Evolutionary conservation across 768 basidiomycete genomes (phyloP).

Genomic region (Mrakia hoshinonis): DNA sequence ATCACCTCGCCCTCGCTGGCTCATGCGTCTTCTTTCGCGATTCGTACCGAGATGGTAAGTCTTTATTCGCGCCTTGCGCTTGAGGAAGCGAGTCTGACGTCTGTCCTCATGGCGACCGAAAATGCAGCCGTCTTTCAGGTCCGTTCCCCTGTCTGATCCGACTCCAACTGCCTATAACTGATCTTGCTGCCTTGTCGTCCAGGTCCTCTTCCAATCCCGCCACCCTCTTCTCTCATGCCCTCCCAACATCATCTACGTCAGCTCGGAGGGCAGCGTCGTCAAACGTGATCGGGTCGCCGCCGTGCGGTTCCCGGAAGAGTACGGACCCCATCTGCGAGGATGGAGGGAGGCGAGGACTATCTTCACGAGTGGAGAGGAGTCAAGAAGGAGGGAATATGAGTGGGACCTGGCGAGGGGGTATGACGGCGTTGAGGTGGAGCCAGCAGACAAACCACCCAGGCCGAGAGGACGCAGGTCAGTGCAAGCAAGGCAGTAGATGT

Average conservation of each 20-base stretch:
- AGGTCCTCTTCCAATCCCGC: conserved; percentile 7
- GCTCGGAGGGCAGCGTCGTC: not conserved
- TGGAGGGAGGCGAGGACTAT: not conserved
- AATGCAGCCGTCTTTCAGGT: not conserved
- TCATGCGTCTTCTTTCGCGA: not conserved
- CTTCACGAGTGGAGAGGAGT: not conserved
- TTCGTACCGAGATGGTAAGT: not conserved
- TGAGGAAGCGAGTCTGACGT: not conserved
- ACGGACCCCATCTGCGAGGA: not conserved
- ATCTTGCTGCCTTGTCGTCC: not conserved
- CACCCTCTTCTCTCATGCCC: not conserved
- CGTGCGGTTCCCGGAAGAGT: not conserved
- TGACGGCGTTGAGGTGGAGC: not conserved
- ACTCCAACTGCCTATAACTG: not conserved
- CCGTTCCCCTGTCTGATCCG: not conserved
- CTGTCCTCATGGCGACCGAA: not conserved
- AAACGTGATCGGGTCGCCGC: conserved; percentile 1
- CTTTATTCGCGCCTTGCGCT: not conserved
- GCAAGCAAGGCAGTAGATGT: not conserved
- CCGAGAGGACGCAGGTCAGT: not conserved
- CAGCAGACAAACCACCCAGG: not conserved
- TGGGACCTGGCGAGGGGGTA: not conserved
- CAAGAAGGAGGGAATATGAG: not conserved
- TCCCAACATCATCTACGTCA: not conserved
- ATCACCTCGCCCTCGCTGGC: not conserved